Evolutionary conservation across 2,329 filamentous ascomycete species (phyloP), one percentile per base, ranked within the genome.

Genomic region (Aspergillus terreus): DNA sequence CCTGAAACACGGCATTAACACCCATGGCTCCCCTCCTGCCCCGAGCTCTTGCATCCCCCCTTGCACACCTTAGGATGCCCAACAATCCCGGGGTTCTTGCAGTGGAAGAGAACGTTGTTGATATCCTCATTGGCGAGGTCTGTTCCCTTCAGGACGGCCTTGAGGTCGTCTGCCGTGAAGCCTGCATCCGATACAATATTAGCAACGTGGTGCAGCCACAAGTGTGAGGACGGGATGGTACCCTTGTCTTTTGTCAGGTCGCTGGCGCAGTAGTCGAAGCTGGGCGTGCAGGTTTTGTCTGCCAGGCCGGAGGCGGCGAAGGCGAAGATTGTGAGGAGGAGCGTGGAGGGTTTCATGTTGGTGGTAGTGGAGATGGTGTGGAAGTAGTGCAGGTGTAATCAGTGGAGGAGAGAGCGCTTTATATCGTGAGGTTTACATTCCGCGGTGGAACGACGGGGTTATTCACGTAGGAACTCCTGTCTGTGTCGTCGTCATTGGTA

Each of bases 231-330:
- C n/a, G 0, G 17, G 6, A 12, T 10, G 52, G 43, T 49, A 69
- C 66, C 67, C 43, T 69, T 67, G 2, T 57, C 57, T 14, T 61
- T 57, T 17, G 67, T 58, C 23, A 69, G 51, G 10, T 58, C 53
- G 25, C 60, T 58, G 1, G 67, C 62, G 53, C 67, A 69, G 51
- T 69, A 69, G 46, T 69, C 67, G 46, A 69, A 69, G 51, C 67
- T 69, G 6, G 67, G 67, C 0, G 65, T 68, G 46, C 67, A 69
- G 15, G 63, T 59, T 48, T 68, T 68, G 7, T 58, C 55, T 9
- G 66, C 63, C 4, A 67, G 25, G 12, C 58, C 52, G 6, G 58
- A 52, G 11, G 60, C 47, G 35, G 51, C 52, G 6, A 64, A 47
- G 6, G 60, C 47, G 30, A 63, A 43, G 7, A 62, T 7, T 7